Evolutionary conservation across 1,139 yeast genomes (phyloP).

Genomic region (Saccharomyces hybrid): DNA sequence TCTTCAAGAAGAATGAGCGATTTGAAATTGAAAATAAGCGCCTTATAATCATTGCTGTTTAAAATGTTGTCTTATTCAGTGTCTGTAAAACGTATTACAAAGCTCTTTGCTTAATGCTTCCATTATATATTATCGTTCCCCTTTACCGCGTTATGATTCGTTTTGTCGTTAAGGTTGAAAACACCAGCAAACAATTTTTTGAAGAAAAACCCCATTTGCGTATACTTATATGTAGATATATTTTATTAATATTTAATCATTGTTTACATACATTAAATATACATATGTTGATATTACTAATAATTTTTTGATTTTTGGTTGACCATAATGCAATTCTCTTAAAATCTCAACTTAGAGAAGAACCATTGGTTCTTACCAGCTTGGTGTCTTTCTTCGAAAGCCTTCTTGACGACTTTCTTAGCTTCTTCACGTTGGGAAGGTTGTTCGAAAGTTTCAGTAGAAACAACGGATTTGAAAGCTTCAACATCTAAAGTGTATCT

Average conservation of each 20-base stretch:
- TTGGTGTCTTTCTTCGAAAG: constrained; percentile 99
- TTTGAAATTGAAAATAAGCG: background rate
- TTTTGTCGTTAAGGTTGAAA: background rate
- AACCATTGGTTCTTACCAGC: constrained; percentile 99
- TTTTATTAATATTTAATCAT: background rate
- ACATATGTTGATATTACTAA: background rate
- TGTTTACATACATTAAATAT: background rate
- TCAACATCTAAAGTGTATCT: constrained; percentile 98
- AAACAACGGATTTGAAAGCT: constrained; percentile 83
- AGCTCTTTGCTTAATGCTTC: background rate
- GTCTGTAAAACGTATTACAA: background rate
- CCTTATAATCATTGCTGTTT: background rate
- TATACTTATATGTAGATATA: background rate
- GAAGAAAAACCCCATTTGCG: background rate
- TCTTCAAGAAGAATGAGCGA: constrained; percentile 15
- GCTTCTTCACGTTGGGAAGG: constrained; percentile 99
- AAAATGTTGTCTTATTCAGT: background rate
- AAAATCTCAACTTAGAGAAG: constrained; percentile 98
- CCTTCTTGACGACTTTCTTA: constrained; percentile 98
- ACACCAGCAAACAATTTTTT: background rate
- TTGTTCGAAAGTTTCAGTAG: constrained; percentile 93
- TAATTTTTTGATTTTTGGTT: background rate
- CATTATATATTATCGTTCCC: background rate
- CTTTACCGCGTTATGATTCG: background rate
- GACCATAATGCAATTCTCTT: constrained; percentile 32